Conservation (phyloP, 2,329 filamentous ascomycete genomes). For the Xylariaceae sp. region DNA sequence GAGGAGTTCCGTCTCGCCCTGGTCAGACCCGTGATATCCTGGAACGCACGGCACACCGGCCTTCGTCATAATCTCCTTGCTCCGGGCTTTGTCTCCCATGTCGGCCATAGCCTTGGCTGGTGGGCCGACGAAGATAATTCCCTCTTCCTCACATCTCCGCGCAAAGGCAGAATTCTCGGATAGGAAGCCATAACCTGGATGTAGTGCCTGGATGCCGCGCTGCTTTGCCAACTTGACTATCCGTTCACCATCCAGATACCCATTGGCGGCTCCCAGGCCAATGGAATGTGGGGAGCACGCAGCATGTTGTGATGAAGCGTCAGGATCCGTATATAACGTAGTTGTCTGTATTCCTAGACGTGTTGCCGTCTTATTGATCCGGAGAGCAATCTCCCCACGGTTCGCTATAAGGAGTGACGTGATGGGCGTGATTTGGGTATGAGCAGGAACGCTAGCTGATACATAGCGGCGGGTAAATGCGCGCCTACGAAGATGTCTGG, state of each 20-base stretch:
- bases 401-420: slow-evolving; percentile 92
- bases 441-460: slow-evolving; percentile 31
- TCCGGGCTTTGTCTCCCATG: slow-evolving; percentile 61
- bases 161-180: slow-evolving; percentile 93
- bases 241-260: slow-evolving; percentile 87
- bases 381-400: slow-evolving; percentile 90
- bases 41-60: slow-evolving; percentile 96
- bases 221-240: slow-evolving; percentile 86
- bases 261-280: slow-evolving; percentile 74
- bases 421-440: slow-evolving; percentile 44
- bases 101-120: slow-evolving; percentile 73
- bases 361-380: slow-evolving; percentile 82
- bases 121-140: slow-evolving; percentile 90
- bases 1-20: slow-evolving; percentile 58
- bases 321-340: slow-evolving; percentile 90
- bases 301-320: slow-evolving; percentile 82
- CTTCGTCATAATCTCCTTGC: slow-evolving; percentile 92
- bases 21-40: slow-evolving; percentile 85
- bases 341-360: slow-evolving; percentile 88
- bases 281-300: slow-evolving; percentile 76
- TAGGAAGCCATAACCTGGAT: slow-evolving; percentile 93
- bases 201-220: slow-evolving; percentile 82
- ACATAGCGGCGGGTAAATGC: slow-evolving; percentile 38
- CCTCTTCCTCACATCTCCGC: slow-evolving; percentile 78
- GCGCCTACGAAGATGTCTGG: slow-evolving; percentile 44